Percentiles rank a stretch among this genome's conserved stretches.
Evolutionary conservation across 2,329 filamentous ascomycete genomes (phyloP).

Genomic region (Colletotrichum orbiculare): DNA sequence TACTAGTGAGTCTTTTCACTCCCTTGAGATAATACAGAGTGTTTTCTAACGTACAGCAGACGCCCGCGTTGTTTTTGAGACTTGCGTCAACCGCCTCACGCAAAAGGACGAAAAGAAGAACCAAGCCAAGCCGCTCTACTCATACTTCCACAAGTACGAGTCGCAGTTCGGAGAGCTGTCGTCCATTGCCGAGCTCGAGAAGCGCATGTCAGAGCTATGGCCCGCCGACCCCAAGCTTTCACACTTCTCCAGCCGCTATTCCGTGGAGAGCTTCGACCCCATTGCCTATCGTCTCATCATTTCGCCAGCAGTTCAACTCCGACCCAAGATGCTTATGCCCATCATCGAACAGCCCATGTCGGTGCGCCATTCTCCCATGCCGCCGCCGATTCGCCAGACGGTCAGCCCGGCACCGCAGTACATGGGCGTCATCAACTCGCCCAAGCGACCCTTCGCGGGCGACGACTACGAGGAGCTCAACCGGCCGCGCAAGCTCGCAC

Average conservation of each 20-base stretch:
- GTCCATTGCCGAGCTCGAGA: slow-evolving; percentile 90
- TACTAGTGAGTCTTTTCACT: slow-evolving; percentile 74
- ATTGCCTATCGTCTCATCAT: slow-evolving; percentile 84
- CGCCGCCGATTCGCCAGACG: slow-evolving; percentile 43
- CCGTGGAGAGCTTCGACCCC: slow-evolving; percentile 81
- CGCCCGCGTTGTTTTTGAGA: slow-evolving; percentile 95
- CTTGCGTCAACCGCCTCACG: slow-evolving; percentile 84
- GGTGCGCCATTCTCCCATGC: slow-evolving; percentile 57
- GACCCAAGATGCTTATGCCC: slow-evolving; percentile 67
- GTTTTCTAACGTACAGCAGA: slow-evolving; percentile 62
- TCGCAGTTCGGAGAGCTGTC: slow-evolving; percentile 92
- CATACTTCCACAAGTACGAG: slow-evolving; percentile 95
- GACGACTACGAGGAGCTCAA: slow-evolving; percentile 81
- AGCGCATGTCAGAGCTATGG: slow-evolving; percentile 93
- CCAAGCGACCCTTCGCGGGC: slow-evolving; percentile 69
- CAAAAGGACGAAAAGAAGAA: slow-evolving; percentile 78
- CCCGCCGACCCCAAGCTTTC: slow-evolving; percentile 83
- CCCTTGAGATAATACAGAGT: neutral
- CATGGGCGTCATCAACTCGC: slow-evolving; percentile 61
- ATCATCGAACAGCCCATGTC: slow-evolving; percentile 64
- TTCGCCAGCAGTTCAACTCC: slow-evolving; percentile 82
- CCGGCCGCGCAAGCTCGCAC: slow-evolving; percentile 85
- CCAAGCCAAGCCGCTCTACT: slow-evolving; percentile 86
- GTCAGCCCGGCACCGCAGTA: slow-evolving; percentile 61
- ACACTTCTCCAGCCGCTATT: slow-evolving; percentile 82